phyloP scores from a whole-genome alignment of 371 early-diverging fungal genomes.

The Conidiobolus incongruus region DNA sequence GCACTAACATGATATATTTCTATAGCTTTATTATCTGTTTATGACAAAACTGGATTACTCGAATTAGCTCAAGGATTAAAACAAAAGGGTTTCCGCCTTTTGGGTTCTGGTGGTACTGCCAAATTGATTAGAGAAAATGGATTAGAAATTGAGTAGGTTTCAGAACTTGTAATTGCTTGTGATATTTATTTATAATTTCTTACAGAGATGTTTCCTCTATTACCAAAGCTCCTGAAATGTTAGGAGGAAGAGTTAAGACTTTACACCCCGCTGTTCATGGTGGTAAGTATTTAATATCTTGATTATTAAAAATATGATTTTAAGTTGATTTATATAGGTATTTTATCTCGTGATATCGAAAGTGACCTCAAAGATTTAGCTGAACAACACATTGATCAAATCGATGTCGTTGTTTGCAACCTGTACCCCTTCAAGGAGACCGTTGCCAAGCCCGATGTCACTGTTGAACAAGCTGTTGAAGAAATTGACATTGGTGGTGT shows the following conservation, averaged over 20 bases:
- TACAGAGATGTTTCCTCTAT: conserved; percentile 84
- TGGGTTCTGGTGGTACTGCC: conserved; percentile 92
- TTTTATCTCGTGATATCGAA: conserved; percentile 74
- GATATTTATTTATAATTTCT: background rate
- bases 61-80: conserved; percentile 69
- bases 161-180: background rate
- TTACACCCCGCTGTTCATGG: conserved; percentile 97
- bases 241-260: conserved; percentile 96
- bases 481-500: conserved; percentile 97
- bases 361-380: conserved; percentile 73
- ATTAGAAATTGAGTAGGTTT: conserved; percentile 56
- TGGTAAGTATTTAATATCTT: conserved; percentile 18
- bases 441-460: conserved; percentile 64
- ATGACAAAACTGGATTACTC: conserved; percentile 86
- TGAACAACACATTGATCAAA: conserved; percentile 68
- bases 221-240: conserved; percentile 94
- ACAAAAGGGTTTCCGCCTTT: conserved; percentile 48
- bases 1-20: no score
- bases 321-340: conserved; percentile 18
- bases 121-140: conserved; percentile 72
- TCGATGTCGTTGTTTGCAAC: conserved; percentile 92
- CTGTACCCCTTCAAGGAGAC: conserved; percentile 94
- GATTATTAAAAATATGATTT: background rate
- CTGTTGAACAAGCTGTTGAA: conserved; percentile 85
- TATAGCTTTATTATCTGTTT: conserved; percentile 82